Evolutionary conservation across 441 rosid species (phyloP), one percentile per base, ranked within the genome.

Genomic region (Erodium texanum): DNA sequence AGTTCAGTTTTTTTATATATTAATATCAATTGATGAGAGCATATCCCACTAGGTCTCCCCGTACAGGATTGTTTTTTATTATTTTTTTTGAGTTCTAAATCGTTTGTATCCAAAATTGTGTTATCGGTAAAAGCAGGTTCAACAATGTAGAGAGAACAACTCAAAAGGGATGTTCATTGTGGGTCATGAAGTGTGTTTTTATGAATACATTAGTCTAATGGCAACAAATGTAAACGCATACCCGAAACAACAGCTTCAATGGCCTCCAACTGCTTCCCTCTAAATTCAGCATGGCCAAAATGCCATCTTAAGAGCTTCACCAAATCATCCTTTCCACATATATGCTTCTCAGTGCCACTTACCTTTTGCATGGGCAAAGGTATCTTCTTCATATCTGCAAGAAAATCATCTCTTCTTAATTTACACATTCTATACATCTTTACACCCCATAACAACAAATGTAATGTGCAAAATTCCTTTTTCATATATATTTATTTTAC

Each of bases 291-390:
- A 77, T 89, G 78, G 65, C 97, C 97, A 69, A 94, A 94, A 84
- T 94, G 93, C 97, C 97, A 89, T 78, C 97, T 69, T 78, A 91
- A 73, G 50, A 93, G 90, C 87, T 91, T 91, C 82, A 88, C 90
- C 63, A 89, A 69, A 50, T 78, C 81, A 74, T 90, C 97, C 76
- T 83, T 89, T 18, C 83, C 89, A 50, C 62, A 77, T 9, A 74
- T 64, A 19, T 79, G 75, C 75, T 68, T 87, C 56, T 76, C 82
- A 56, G 70, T 71, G 67, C 82, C 71, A 61, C 83, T 58, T 32
- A 65, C 24, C 70, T 69, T 88, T 67, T 83, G 84, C 84, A 87
- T 48, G 15, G 93, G 89, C 69, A 93, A 84, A 23, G 82, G 82
- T 34, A 91, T 77, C 72, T 88, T 93, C 83, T 85, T 84, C 99